These are phyloP conservation scores for Zanthoxylum bungeanum DNA, from an alignment of 345 rosid genomes.

Conservation along the genomic window DNA sequence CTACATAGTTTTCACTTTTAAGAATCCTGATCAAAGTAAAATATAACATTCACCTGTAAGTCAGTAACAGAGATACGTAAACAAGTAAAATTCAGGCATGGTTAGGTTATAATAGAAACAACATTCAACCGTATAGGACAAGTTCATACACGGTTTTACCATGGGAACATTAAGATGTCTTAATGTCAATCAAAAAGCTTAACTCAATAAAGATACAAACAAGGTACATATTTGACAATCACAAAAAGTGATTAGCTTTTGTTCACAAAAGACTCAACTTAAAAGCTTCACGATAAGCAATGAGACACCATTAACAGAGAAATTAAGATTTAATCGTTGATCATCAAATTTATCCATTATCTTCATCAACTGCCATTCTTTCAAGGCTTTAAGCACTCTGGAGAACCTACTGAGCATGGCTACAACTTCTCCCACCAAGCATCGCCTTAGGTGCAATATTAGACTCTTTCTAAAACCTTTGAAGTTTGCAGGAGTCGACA, in stretches of 20 bases:
- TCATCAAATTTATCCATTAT: background rate
- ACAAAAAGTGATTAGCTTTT: background rate
- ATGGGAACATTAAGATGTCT: background rate
- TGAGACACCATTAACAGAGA: background rate
- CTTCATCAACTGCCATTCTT: background rate
- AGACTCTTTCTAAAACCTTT: background rate
- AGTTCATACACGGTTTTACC: background rate
- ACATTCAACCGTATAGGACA: background rate
- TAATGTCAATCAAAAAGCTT: background rate
- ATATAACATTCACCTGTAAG: too few relatives aligned
- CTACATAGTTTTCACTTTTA: conserved; percentile 38
- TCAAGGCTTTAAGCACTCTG: background rate
- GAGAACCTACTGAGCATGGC: background rate
- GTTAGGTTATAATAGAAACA: background rate
- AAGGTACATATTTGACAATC: background rate
- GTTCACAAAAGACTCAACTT: background rate
- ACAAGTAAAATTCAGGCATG: background rate
- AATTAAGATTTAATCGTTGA: background rate
- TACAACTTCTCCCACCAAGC: background rate
- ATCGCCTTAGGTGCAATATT: too few relatives aligned
- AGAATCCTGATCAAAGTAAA: conserved; percentile 32
- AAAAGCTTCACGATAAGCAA: background rate
- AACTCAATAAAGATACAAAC: background rate
- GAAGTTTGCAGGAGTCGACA: background rate
- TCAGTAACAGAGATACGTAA: background rate